Evolutionary conservation across 2,329 filamentous ascomycete genomes (phyloP).

Genomic region (Endothia cerciana): DNA sequence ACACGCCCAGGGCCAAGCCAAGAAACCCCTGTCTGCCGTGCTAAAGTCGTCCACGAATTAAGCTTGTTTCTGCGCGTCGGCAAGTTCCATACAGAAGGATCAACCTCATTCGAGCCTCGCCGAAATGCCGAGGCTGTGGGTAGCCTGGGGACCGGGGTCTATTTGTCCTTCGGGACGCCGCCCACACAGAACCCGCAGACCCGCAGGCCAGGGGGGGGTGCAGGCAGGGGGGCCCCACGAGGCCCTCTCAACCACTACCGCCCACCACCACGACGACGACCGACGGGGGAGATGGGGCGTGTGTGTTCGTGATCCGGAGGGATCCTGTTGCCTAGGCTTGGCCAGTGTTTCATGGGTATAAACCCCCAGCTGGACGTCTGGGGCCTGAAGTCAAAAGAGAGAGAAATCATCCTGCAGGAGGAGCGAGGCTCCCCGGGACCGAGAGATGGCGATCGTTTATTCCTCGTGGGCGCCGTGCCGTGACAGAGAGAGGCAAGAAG

Average conservation of each 20-base stretch:
- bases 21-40: conserved; percentile 16
- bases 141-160: not conserved
- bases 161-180: not conserved
- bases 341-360: not conserved
- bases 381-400: too few species aligned
- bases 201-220: too few species aligned
- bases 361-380: too few species aligned
- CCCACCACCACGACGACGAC: not conserved
- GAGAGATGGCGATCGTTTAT: too few species aligned
- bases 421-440: not conserved
- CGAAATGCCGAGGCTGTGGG: conserved; percentile 2
- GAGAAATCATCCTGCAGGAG: not conserved
- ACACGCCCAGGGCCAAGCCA: not conserved
- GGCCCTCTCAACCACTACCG: not conserved
- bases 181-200: not conserved
- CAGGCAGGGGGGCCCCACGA: not conserved
- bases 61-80: conserved; percentile 26
- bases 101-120: not conserved
- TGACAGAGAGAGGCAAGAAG: not conserved
- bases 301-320: not conserved
- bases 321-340: not conserved
- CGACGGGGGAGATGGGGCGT: not conserved
- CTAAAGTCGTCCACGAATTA: conserved; percentile 28
- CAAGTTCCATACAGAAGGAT: conserved; percentile 6
- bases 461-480: too few species aligned